Evolutionary conservation across 768 basidiomycete genomes (phyloP), one percentile per base, ranked within the genome.

Genomic region (Tulasnella sp.): DNA sequence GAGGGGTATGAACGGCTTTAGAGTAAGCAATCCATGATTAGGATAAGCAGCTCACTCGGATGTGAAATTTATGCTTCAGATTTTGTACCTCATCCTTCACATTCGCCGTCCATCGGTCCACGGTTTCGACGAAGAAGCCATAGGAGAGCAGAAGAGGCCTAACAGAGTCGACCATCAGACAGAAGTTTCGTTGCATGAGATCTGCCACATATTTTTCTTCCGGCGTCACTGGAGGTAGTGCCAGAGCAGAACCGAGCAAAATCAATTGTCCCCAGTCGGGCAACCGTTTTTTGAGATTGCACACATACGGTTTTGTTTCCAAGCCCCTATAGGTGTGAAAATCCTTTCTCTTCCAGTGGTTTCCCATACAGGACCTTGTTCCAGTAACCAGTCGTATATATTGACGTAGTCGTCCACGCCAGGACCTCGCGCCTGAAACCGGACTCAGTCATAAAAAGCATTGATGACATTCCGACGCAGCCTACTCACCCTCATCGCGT

Each of bases 121-220:
- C 44, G 18, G 73, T 74, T 46, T 79, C 71, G 31, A 18, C 34
- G 73, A 79, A 79, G 71, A 74, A 79, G 1, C 78, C 78, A 52
- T 79, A 71, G 10, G 71, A 38, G 21, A 79, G 42, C 16, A 79
- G 46, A 3, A 79, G n/a, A 38, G 78, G 78, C 36, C 46, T 8
- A n/a, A 74, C 27, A 4, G 71, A 42, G 40, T 38, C 27, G 3
- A 74, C 44, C 39, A 79, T 24, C 44, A 19, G 27, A 16, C 38
- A 19, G 71, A 71, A 46, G 71, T 79, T 56, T 9, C 72, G 24
- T 34, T 39, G 42, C 73, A 74, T 74, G 36, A 73, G 62, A 16
- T 79, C 71, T 19, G 71, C 6, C 10, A 73, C 46, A 19, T 79
- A 31, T 38, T 71, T 68, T 42, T 74, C 44, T 36, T 40, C 74